Percentiles rank a stretch among this genome's conserved stretches.
phyloP scores from a whole-genome alignment of 2,329 filamentous ascomycete species.

The Fusarium sp. region DNA sequence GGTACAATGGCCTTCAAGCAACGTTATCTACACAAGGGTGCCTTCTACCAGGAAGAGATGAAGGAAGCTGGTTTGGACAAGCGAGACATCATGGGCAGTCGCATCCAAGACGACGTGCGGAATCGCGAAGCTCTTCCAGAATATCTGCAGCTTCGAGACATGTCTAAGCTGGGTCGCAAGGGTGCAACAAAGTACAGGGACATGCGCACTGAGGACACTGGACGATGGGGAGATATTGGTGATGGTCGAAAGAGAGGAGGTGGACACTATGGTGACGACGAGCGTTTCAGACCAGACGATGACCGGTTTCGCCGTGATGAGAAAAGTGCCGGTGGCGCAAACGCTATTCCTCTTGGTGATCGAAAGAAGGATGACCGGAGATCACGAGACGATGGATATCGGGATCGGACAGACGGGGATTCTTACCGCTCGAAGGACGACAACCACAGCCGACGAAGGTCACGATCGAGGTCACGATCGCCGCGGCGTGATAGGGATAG shows the following conservation, averaged over 20 bases:
- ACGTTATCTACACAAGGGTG: slow-evolving; percentile 96
- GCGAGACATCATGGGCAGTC: slow-evolving; percentile 86
- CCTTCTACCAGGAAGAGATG: slow-evolving; percentile 89
- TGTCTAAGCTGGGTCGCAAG: slow-evolving; percentile 93
- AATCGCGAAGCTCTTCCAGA: slow-evolving; percentile 87
- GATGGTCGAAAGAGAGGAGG: slow-evolving; percentile 57
- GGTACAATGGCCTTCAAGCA: slow-evolving; percentile 93
- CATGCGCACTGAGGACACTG: slow-evolving; percentile 89
- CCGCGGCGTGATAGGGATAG: slow-evolving; percentile 58
- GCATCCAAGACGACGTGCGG: slow-evolving; percentile 83
- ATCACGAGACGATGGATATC: slow-evolving; percentile 33
- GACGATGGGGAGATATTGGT: slow-evolving; percentile 78
- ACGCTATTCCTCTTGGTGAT: slow-evolving; percentile 73
- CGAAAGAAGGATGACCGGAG: slow-evolving; percentile 48
- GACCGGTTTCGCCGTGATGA: slow-evolving; percentile 59
- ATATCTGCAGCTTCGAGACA: slow-evolving; percentile 91
- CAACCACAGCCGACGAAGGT: slow-evolving; percentile 36
- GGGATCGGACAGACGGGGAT: slow-evolving; percentile 39
- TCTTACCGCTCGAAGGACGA: slow-evolving; percentile 42
- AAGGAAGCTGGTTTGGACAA: slow-evolving; percentile 79
- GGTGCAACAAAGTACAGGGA: slow-evolving; percentile 91
- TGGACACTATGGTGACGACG: slow-evolving; percentile 62
- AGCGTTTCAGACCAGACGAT: slow-evolving; percentile 74
- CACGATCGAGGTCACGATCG: slow-evolving; percentile 63
- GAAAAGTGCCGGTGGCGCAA: slow-evolving; percentile 69